Base-by-base conservation (phyloP, 257 asterid genomes). In the Nicotiana knightiana region DNA sequence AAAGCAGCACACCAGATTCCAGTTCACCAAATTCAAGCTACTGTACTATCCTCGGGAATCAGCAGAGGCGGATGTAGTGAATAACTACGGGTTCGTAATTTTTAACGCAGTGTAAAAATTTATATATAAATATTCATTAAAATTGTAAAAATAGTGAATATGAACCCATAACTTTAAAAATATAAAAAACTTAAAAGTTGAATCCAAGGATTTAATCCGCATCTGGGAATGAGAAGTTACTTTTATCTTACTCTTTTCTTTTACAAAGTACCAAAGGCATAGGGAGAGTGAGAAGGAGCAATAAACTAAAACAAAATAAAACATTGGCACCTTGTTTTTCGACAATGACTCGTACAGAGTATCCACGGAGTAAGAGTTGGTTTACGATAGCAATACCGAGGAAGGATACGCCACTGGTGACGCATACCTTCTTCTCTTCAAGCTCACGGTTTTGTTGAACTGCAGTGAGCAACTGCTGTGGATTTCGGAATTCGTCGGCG, bases 401-500 rank as follows among this genome's bases (percentile, higher is more conserved):
- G 81, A 85, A 96, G n/a, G 98, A 96, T 9, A 93, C 97, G 82
- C 97, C 97, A 83, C 97, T 92, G 81, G 98, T 96, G 78, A 96
- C 97, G 73, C 99, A 94, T 21, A 96, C 97, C 68, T 93, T 71
- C 81, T 89, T 88, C 59, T 87, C 91, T 73, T 78, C 70, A 10
- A 85, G 83, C 84, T 85, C 96, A 35, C 39, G 35, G 43, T 10
- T 65, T 21, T 82, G 79, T 73, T 78, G 81, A n/a, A 39, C 79
- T 30, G 54, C 82, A 4, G 88, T 21, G 59, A 61, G 10, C 12
- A 54, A 81, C 6, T 70, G 46, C 26, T 71, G 82, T 4, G 11
- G 17, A 39, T 28, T 67, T 54, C 53, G 75, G 65, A 88, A 39
- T 11, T 83, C 85, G 5, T 87, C 93, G 2, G 2, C 33, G 35